A percentile compares a stretch with the other conserved stretches of the same genome.
phyloP scores from a whole-genome alignment of 257 asterid genomes.

The Solanum paucissectum region DNA sequence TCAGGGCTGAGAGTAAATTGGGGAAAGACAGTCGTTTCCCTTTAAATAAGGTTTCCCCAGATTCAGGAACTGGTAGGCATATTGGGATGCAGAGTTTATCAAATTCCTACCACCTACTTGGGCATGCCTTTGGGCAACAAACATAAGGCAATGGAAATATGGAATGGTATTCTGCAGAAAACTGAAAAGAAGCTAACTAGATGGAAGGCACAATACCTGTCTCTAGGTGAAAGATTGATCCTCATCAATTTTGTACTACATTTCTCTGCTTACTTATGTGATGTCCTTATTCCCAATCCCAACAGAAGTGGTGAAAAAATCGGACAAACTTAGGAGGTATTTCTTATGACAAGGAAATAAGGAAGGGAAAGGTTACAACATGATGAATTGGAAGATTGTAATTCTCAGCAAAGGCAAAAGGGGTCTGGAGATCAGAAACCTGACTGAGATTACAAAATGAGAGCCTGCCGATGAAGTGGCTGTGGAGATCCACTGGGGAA shows the following conservation, averaged over 20 bases:
- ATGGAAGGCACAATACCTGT: not conserved
- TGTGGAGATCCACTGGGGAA: not conserved
- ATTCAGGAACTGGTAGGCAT: not conserved
- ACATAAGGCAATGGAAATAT: not conserved
- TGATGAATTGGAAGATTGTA: not conserved
- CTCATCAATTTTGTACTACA: not conserved
- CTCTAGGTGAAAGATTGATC: not conserved
- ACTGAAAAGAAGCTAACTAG: not conserved
- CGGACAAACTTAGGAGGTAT: not conserved
- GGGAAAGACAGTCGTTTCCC: not conserved
- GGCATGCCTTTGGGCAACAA: not conserved
- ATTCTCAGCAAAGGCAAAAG: not conserved
- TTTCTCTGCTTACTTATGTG: not conserved
- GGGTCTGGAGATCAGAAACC: not conserved
- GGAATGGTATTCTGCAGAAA: not conserved
- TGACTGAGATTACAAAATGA: not conserved
- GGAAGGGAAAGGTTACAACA: not conserved
- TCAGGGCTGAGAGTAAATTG: not conserved
- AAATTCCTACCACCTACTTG: not conserved
- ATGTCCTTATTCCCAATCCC: not conserved
- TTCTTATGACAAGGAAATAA: not conserved
- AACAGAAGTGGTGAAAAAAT: not conserved
- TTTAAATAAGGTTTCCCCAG: not conserved
- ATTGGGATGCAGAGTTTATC: not conserved
- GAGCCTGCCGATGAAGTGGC: not conserved